phyloP scores from a whole-genome alignment of 805 yeast species.

The Citeromyces nyonsensis region DNA sequence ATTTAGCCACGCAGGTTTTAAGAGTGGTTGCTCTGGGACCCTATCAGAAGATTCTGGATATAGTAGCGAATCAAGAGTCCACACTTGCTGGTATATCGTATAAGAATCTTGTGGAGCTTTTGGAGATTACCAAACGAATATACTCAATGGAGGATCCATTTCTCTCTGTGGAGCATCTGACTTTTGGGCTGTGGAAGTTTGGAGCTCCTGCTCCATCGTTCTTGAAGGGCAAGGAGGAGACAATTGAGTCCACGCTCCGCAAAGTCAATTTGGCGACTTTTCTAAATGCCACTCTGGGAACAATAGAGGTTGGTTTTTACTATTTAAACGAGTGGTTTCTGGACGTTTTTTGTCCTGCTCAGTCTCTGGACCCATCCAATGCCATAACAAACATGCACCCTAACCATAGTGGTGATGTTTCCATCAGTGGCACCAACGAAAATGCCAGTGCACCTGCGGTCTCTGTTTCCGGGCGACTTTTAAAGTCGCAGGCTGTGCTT shows the following conservation, averaged over 20 bases:
- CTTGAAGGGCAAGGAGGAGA: constrained; percentile 44
- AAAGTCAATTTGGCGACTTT: constrained; percentile 84
- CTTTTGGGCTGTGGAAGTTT: constrained; percentile 57
- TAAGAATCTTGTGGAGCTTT: constrained; percentile 54
- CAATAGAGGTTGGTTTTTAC: constrained; percentile 77
- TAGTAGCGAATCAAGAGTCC: constrained; percentile 50
- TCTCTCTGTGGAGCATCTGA: constrained; percentile 49
- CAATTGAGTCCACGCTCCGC: constrained; percentile 50
- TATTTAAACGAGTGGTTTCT: constrained; percentile 73
- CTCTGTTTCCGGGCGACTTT: constrained; percentile 16
- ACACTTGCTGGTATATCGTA: constrained; percentile 52
- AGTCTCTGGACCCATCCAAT: constrained; percentile 30
- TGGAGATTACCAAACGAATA: constrained; percentile 61
- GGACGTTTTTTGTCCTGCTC: constrained; percentile 75
- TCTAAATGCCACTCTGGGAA: constrained; percentile 72
- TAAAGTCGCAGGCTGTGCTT: constrained; percentile 69
- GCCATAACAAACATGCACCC: constrained; percentile 12
- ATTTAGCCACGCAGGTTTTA: constrained; percentile 66
- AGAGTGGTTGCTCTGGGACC: constrained; percentile 61
- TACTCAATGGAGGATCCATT: constrained; percentile 61
- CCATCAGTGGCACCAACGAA: constrained; percentile 3
- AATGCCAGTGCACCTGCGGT: constrained; percentile 7
- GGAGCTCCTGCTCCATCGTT: constrained; percentile 43
- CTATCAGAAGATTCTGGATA: constrained; percentile 56
- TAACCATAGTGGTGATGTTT: background rate